Evolutionary conservation across 768 basidiomycete genomes (phyloP).

Genomic region (Xerocomellus intermedius): DNA sequence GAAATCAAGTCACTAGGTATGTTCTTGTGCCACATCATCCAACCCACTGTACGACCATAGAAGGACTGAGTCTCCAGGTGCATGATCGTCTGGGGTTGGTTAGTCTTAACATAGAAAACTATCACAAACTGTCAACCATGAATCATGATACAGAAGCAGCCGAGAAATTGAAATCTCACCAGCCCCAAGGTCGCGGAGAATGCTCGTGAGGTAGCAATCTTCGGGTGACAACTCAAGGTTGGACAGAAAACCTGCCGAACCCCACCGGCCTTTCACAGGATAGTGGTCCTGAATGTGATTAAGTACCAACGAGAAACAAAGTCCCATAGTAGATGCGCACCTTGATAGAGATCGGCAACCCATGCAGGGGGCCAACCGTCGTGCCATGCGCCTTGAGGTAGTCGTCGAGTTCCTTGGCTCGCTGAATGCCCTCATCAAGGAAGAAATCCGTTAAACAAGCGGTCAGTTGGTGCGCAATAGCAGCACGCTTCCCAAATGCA

Average conservation of each 20-base stretch:
- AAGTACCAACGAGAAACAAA: neutral
- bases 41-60: slow-evolving; percentile 31
- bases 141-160: neutral
- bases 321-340: slow-evolving; percentile 14
- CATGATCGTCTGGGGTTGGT: slow-evolving; percentile 44
- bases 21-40: neutral
- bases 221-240: slow-evolving; percentile 25
- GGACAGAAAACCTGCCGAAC: slow-evolving; percentile 36
- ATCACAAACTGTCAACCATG: slow-evolving; percentile 4
- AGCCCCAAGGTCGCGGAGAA: slow-evolving; percentile 43
- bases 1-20: neutral
- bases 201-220: slow-evolving; percentile 31
- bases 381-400: slow-evolving; percentile 37
- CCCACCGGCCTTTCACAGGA: slow-evolving; percentile 41
- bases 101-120: slow-evolving; percentile 46
- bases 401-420: slow-evolving; percentile 43
- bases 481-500: slow-evolving; percentile 51
- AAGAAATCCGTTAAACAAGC: slow-evolving; percentile 44
- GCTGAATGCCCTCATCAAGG: slow-evolving; percentile 40
- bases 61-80: slow-evolving; percentile 28
- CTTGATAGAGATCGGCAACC: slow-evolving; percentile 41
- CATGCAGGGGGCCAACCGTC: slow-evolving; percentile 44
- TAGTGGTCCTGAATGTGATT: slow-evolving; percentile 33
- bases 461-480: slow-evolving; percentile 49
- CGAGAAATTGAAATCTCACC: slow-evolving; percentile 21